These are phyloP conservation scores for Colletotrichum camelliae DNA, from an alignment of 2,329 filamentous ascomycete species.

Conservation along the genomic window DNA sequence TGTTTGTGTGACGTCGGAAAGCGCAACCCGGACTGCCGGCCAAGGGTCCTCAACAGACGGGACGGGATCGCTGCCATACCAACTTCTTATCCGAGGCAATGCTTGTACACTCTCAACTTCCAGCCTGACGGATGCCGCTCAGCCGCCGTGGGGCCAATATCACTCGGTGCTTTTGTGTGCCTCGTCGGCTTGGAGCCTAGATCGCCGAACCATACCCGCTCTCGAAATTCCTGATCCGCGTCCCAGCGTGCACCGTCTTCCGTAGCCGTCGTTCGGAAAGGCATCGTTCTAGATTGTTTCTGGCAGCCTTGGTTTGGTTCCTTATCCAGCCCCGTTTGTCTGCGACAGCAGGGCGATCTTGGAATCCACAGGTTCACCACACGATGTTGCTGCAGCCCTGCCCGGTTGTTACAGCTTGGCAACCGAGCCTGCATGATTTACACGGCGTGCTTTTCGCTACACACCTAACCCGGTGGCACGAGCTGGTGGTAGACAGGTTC, in stretches of 20 bases:
- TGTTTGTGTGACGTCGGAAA: neutral
- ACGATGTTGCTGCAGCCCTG: slow-evolving; percentile 16
- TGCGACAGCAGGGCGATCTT: neutral
- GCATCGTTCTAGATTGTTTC: neutral
- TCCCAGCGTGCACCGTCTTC: neutral
- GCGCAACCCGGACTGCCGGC: neutral
- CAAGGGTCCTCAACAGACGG: neutral
- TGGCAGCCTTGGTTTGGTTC: neutral
- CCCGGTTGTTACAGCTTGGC: slow-evolving; percentile 10
- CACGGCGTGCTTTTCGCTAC: neutral
- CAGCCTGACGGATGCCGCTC: neutral
- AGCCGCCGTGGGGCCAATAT: neutral
- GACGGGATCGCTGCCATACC: neutral
- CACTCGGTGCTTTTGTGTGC: neutral
- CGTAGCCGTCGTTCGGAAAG: neutral
- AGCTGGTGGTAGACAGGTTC: neutral
- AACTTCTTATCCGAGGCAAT: neutral
- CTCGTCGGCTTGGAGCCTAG: neutral
- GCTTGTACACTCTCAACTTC: neutral
- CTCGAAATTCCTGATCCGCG: neutral
- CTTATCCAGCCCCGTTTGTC: neutral
- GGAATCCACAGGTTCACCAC: neutral
- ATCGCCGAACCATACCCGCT: neutral
- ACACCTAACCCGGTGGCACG: slow-evolving; percentile 12
- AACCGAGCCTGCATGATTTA: slow-evolving; percentile 1